Percentiles rank a stretch among this genome's conserved stretches.
Evolutionary conservation across 164 flowering plant genomes (phyloP).

Genomic region (Dillenia turbinata): DNA sequence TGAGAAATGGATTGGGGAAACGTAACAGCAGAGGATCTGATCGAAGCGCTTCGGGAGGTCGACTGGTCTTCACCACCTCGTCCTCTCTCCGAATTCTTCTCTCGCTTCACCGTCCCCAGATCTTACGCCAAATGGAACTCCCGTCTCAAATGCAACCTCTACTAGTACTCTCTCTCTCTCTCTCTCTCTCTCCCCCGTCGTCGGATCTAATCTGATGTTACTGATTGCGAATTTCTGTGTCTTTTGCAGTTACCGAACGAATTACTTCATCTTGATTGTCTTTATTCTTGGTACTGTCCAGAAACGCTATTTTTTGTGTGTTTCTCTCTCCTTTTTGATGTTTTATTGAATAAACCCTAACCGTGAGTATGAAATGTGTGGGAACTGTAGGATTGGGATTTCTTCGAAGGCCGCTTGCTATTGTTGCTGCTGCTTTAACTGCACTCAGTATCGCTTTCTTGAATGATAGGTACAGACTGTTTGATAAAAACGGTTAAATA

Average conservation of each 20-base stretch:
- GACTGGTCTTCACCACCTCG: conserved; percentile 97
- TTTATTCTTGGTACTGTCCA: conserved; percentile 58
- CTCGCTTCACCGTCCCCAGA: conserved; percentile 71
- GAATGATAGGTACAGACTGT: conserved; percentile 71
- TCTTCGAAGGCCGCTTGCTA: conserved; percentile 72
- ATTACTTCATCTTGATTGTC: conserved; percentile 77
- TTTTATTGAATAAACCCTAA: too few species aligned
- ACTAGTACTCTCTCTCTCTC: conserved; percentile 39
- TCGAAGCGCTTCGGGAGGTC: conserved; percentile 87
- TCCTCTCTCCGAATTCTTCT: conserved; percentile 79
- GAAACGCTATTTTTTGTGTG: too few species aligned
- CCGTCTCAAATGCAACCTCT: conserved; percentile 78
- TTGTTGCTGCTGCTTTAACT: conserved; percentile 78
- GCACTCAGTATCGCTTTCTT: conserved; percentile 74
- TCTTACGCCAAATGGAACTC: conserved; percentile 63
- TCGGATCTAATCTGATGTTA: not conserved
- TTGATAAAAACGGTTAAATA: too few species aligned
- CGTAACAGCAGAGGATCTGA: conserved; percentile 72
- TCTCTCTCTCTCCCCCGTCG: not conserved
- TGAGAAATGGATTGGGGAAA: conserved; percentile 62
- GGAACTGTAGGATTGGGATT: conserved; percentile 68
- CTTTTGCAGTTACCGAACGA: conserved; percentile 79
- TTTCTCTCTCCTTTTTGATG: too few species aligned
- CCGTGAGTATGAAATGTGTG: too few species aligned
- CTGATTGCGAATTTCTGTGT: not conserved